These are phyloP conservation scores for Platanus orientalis DNA, from an alignment of 164 flowering plant species.

Conservation along the genomic window DNA sequence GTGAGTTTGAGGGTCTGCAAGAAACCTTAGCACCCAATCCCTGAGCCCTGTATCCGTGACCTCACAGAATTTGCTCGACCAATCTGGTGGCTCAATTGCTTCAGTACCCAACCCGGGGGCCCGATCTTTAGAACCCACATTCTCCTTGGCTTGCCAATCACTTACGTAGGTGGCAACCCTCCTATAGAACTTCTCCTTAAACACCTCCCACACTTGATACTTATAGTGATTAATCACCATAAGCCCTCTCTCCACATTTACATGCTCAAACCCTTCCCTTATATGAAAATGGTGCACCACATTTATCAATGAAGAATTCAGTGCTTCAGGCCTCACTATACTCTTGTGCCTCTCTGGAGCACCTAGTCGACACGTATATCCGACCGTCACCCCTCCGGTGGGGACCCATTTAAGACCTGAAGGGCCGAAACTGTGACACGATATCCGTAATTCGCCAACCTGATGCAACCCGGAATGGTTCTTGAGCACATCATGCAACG, in stretches of 20 bases:
- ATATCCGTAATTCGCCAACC: slow-evolving; percentile 43
- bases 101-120: slow-evolving; percentile 81
- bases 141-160: slow-evolving; percentile 68
- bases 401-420: slow-evolving; percentile 55
- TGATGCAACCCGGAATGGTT: slow-evolving; percentile 20
- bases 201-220: slow-evolving; percentile 91
- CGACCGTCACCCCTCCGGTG: slow-evolving; percentile 53
- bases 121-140: slow-evolving; percentile 77
- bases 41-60: slow-evolving; percentile 55
- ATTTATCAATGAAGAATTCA: slow-evolving; percentile 56
- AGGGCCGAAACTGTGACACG: slow-evolving; percentile 79
- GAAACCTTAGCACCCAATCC: slow-evolving; percentile 37
- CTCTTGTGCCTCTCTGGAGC: slow-evolving; percentile 77
- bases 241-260: slow-evolving; percentile 27
- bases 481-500: slow-evolving; percentile 29
- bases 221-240: slow-evolving; percentile 80
- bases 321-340: slow-evolving; percentile 61
- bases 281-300: slow-evolving; percentile 87
- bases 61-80: slow-evolving; percentile 76
- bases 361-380: slow-evolving; percentile 66
- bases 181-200: slow-evolving; percentile 68
- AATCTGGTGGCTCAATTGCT: slow-evolving; percentile 68
- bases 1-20: slow-evolving; percentile 28
- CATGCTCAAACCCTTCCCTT: slow-evolving; percentile 28
- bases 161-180: slow-evolving; percentile 85